Evolutionary conservation across 176 grass and related monocot genomes (phyloP).

Genomic region (Zoysia pacifica): DNA sequence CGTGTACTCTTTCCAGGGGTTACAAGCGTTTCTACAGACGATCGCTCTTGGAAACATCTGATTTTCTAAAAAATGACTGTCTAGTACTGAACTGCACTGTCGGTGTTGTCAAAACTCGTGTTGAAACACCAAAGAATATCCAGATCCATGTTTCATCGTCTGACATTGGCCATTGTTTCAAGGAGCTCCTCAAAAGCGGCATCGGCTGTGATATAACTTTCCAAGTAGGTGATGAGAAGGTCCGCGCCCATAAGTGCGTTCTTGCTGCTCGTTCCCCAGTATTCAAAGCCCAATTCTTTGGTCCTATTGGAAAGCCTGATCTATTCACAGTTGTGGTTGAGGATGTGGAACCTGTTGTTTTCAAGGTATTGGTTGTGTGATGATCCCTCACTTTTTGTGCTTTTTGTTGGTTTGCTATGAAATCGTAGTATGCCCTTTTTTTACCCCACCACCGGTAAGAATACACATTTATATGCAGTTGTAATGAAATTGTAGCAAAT

Average conservation of each 20-base stretch:
- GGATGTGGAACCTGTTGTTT: conserved; percentile 81
- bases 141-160: conserved; percentile 59
- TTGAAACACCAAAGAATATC: conserved; percentile 63
- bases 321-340: conserved; percentile 60
- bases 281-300: conserved; percentile 91
- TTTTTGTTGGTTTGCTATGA: not conserved
- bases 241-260: conserved; percentile 75
- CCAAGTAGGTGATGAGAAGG: conserved; percentile 62
- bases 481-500: conserved; percentile 19
- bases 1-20: conserved; percentile 56
- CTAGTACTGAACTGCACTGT: conserved; percentile 84
- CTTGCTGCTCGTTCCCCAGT: conserved; percentile 87
- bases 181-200: conserved; percentile 51
- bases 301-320: conserved; percentile 75
- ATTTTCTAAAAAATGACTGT: conserved; percentile 76
- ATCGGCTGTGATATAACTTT: conserved; percentile 79
- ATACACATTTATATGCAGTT: not conserved
- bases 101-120: conserved; percentile 71
- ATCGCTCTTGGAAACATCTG: conserved; percentile 62
- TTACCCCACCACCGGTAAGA: not conserved
- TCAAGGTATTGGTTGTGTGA: conserved; percentile 63
- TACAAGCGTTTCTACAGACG: conserved; percentile 94
- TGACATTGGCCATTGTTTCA: conserved; percentile 70
- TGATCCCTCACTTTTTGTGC: not conserved
- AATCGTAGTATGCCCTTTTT: not conserved